phyloP scores from a whole-genome alignment of 345 rosid species.

The Populus pruinosa region DNA sequence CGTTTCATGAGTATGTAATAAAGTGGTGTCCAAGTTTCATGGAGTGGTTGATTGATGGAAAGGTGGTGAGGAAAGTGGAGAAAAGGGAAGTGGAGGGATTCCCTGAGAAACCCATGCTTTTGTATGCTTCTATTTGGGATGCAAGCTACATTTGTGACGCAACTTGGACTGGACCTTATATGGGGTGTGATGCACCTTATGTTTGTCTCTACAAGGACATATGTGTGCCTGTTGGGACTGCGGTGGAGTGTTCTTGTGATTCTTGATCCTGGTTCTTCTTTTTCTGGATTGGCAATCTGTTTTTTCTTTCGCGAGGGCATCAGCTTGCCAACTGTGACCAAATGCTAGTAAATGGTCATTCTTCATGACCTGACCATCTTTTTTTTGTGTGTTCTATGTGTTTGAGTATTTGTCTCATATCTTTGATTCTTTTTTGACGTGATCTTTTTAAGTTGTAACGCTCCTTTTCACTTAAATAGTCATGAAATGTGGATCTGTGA shows the following conservation, averaged over 20 bases:
- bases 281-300: neutral
- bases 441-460: too few species aligned
- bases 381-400: slow-evolving; percentile 11
- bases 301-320: neutral
- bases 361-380: neutral
- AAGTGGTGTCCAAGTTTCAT: slow-evolving; percentile 48
- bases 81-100: slow-evolving; percentile 41
- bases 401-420: neutral
- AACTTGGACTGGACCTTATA: slow-evolving; percentile 45
- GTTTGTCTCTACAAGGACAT: slow-evolving; percentile 50
- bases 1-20: slow-evolving; percentile 51
- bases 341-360: neutral
- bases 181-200: slow-evolving; percentile 51
- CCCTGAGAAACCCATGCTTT: slow-evolving; percentile 47
- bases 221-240: slow-evolving; percentile 39
- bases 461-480: too few species aligned
- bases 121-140: slow-evolving; percentile 60
- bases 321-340: neutral
- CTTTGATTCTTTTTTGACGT: neutral
- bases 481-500: too few species aligned
- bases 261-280: slow-evolving; percentile 16
- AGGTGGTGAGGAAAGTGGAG: slow-evolving; percentile 45
- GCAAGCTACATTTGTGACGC: slow-evolving; percentile 49
- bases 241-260: slow-evolving; percentile 29
- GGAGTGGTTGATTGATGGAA: slow-evolving; percentile 54